Percentiles rank a stretch among this genome's conserved stretches.
phyloP scores from a whole-genome alignment of 345 rosid genomes.

The Gossypium stocksii region DNA sequence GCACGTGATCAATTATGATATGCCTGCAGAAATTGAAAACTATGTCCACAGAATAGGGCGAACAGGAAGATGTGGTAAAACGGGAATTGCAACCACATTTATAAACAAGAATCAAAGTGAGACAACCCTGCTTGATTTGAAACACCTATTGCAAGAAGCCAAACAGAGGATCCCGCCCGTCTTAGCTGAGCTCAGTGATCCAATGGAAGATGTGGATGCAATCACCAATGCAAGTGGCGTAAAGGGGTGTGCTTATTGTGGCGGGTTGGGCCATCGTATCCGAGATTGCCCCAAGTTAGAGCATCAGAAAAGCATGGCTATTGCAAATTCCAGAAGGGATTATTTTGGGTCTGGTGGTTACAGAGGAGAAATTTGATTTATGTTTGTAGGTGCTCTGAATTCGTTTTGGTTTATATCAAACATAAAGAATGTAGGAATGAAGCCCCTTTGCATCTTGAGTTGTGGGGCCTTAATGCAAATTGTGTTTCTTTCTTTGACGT shows the following conservation, averaged over 20 bases:
- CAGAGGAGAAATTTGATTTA: conserved; percentile 66
- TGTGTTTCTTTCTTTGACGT: not conserved
- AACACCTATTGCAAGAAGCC: conserved; percentile 86
- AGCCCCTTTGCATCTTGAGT: not conserved
- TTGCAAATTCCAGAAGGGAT: conserved; percentile 78
- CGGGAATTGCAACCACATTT: conserved; percentile 89
- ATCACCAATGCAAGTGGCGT: conserved; percentile 72
- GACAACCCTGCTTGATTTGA: conserved; percentile 77
- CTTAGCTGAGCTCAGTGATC: conserved; percentile 79
- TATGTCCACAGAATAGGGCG: conserved; percentile 91
- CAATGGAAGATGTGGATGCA: conserved; percentile 76
- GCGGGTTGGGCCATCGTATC: conserved; percentile 89
- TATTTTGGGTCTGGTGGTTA: conserved; percentile 91
- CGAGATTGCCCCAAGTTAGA: conserved; percentile 85
- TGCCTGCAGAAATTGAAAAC: conserved; percentile 95
- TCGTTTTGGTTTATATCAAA: not conserved
- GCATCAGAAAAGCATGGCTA: conserved; percentile 77
- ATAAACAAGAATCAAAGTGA: conserved; percentile 95
- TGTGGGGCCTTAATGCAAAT: not conserved
- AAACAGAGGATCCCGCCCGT: conserved; percentile 94
- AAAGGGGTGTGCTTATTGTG: conserved; percentile 94
- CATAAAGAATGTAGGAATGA: not conserved
- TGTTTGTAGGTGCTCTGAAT: not conserved
- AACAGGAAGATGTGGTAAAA: conserved; percentile 92
- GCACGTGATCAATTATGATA: conserved; percentile 88